Percentiles rank a stretch among this genome's conserved stretches.
Conservation (phyloP, 192 early-diverging fungal species). For the Coemansia sp. region DNA sequence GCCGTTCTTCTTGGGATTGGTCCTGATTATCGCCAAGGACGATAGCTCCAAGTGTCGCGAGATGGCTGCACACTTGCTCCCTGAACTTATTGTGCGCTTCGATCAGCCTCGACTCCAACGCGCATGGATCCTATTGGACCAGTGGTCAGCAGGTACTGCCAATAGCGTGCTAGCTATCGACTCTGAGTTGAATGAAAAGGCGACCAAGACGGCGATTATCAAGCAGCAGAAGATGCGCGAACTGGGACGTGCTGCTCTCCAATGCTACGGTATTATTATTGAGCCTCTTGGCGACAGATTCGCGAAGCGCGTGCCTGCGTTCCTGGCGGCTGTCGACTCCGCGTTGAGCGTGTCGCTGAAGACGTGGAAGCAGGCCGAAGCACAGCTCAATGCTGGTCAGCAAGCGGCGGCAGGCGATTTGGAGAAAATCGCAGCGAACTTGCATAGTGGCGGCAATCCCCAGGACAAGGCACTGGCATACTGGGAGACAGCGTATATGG, state of each 20-base stretch:
- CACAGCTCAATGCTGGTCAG: slow-evolving; percentile 21
- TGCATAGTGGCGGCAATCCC: slow-evolving; percentile 31
- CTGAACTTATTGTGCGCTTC: slow-evolving; percentile 63
- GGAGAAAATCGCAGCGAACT: slow-evolving; percentile 56
- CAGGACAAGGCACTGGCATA: slow-evolving; percentile 57
- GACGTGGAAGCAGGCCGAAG: slow-evolving; percentile 52
- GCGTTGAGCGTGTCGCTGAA: slow-evolving; percentile 53
- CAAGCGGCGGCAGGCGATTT: slow-evolving; percentile 27
- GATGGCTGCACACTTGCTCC: slow-evolving; percentile 78
- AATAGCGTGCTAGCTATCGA: slow-evolving; percentile 2
- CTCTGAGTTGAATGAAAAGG: slow-evolving; percentile 7
- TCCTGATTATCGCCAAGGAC: slow-evolving; percentile 85
- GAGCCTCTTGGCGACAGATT: slow-evolving; percentile 73
- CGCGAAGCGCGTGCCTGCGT: slow-evolving; percentile 50
- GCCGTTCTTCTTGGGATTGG: slow-evolving; percentile 81
- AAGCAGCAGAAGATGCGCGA: slow-evolving; percentile 50
- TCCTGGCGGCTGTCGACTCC: slow-evolving; percentile 55
- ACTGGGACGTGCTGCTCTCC: slow-evolving; percentile 76
- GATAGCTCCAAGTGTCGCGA: slow-evolving; percentile 90
- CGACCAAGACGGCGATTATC: slow-evolving; percentile 1
- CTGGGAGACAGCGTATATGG: slow-evolving; percentile 88
- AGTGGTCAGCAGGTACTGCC: slow-evolving; percentile 65
- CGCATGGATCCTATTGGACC: slow-evolving; percentile 66
- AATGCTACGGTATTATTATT: slow-evolving; percentile 81
- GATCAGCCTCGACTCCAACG: slow-evolving; percentile 62